A percentile compares a stretch with the other conserved stretches of the same genome.
phyloP scores from a whole-genome alignment of 305 asterid species.

The Solanum aculeatissimum region DNA sequence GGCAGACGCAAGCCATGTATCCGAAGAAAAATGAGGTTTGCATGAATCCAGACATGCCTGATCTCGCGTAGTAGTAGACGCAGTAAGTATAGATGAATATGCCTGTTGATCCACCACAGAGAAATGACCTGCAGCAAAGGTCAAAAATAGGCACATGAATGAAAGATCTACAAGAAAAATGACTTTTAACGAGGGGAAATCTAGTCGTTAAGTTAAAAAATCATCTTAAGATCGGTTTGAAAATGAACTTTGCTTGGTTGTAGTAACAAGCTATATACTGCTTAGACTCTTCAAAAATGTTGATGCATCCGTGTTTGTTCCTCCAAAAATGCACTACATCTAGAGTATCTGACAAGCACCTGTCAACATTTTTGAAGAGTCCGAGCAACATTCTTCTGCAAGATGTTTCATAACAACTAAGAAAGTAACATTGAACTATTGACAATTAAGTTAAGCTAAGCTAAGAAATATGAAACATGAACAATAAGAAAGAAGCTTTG shows the following conservation, averaged over 20 bases:
- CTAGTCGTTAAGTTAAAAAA: neutral
- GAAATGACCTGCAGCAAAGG: conserved; percentile 11
- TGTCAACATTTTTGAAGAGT: neutral
- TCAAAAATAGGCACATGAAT: no score
- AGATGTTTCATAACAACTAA: neutral
- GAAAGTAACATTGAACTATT: neutral
- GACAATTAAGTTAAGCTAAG: neutral
- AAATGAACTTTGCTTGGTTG: neutral
- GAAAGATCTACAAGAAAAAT: no score
- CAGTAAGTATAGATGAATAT: conserved; percentile 13
- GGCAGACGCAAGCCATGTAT: conserved; percentile 21
- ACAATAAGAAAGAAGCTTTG: neutral
- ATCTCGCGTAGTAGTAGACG: conserved; percentile 13
- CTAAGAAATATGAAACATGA: neutral
- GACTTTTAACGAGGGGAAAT: neutral
- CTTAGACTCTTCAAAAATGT: neutral
- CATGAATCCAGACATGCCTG: conserved; percentile 17
- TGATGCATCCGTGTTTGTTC: neutral
- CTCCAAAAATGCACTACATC: neutral
- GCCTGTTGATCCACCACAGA: conserved; percentile 26
- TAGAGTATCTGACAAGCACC: neutral
- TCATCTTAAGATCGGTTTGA: neutral
- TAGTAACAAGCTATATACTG: neutral
- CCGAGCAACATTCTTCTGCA: neutral
- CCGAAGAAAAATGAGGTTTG: conserved; percentile 21